These are phyloP conservation scores for Marasmius fiardii DNA, from an alignment of 1,284 basidiomycete species.

Conservation along the genomic window DNA sequence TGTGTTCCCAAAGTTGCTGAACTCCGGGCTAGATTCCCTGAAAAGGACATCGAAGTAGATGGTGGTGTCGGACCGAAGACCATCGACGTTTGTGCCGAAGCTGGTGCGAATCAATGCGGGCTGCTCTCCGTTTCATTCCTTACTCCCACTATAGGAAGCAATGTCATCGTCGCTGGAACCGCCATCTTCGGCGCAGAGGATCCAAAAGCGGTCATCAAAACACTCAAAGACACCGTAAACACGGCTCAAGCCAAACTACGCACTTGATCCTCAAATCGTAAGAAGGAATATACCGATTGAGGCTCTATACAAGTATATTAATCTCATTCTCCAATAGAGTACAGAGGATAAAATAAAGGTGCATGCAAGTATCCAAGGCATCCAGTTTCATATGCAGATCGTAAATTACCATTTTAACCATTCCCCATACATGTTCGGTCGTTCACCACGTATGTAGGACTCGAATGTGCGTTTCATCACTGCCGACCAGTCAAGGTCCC, in stretches of 20 bases:
- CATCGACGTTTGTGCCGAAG: constrained; percentile 85
- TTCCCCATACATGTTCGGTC: constrained; percentile 78
- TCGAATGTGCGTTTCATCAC: constrained; percentile 83
- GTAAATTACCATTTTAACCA: constrained; percentile 48
- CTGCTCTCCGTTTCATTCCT: neutral
- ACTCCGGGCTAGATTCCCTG: constrained; percentile 86
- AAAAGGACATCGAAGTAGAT: constrained; percentile 96
- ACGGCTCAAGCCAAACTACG: constrained; percentile 56
- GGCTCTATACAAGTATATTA: too few species aligned
- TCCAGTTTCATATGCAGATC: too few species aligned
- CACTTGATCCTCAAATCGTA: constrained; percentile 6
- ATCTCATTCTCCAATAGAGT: neutral
- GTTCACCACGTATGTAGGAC: constrained; percentile 66
- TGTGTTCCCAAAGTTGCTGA: constrained; percentile 94
- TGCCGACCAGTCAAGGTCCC: constrained; percentile 72
- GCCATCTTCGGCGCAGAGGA: constrained; percentile 86
- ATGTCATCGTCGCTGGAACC: constrained; percentile 98
- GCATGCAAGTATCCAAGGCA: constrained; percentile 3
- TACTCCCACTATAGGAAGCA: constrained; percentile 65
- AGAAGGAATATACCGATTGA: neutral
- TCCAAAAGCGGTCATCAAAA: constrained; percentile 76
- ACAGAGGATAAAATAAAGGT: neutral
- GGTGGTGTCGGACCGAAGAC: constrained; percentile 95
- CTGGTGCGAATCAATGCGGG: constrained; percentile 52
- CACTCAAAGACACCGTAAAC: constrained; percentile 72